A percentile compares a stretch with the other conserved stretches of the same genome.
phyloP scores from a whole-genome alignment of 352 stramenopile species.

The Globisporangium ultimum region DNA sequence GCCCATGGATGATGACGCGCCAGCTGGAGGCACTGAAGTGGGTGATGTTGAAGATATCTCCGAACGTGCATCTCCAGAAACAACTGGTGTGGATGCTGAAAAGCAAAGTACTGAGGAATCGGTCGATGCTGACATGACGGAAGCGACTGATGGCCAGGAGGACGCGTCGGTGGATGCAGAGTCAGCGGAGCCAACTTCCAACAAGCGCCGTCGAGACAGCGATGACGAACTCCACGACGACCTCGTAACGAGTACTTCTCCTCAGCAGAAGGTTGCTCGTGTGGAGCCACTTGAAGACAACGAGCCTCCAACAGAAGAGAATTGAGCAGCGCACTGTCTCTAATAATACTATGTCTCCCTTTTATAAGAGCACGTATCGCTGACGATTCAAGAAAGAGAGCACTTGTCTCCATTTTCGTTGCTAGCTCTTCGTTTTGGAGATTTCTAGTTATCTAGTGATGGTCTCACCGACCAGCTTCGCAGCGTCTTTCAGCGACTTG shows the following conservation, averaged over 20 bases:
- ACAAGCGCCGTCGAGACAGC: neutral
- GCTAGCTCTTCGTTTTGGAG: neutral
- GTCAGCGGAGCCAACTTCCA: neutral
- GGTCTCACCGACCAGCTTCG: slow-evolving; percentile 62
- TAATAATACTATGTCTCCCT: neutral
- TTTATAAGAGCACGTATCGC: too few species aligned
- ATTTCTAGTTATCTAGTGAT: slow-evolving; percentile 28
- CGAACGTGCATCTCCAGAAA: too few species aligned
- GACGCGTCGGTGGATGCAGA: neutral
- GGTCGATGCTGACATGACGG: neutral
- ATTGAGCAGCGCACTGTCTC: neutral
- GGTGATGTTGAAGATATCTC: neutral
- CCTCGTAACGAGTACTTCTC: neutral
- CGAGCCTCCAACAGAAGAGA: neutral
- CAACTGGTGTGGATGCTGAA: neutral
- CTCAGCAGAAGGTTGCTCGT: neutral
- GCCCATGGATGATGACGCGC: neutral
- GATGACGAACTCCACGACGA: neutral
- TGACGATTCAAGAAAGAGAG: too few species aligned
- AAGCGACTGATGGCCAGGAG: neutral
- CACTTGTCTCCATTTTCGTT: too few species aligned
- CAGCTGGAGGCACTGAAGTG: neutral
- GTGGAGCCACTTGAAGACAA: neutral
- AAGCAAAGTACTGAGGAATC: neutral
- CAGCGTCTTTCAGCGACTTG: slow-evolving; percentile 62